Evolutionary conservation across 2,329 filamentous ascomycete species (phyloP), one percentile per base, ranked within the genome.

Genomic region (Pezicula carpinea): DNA sequence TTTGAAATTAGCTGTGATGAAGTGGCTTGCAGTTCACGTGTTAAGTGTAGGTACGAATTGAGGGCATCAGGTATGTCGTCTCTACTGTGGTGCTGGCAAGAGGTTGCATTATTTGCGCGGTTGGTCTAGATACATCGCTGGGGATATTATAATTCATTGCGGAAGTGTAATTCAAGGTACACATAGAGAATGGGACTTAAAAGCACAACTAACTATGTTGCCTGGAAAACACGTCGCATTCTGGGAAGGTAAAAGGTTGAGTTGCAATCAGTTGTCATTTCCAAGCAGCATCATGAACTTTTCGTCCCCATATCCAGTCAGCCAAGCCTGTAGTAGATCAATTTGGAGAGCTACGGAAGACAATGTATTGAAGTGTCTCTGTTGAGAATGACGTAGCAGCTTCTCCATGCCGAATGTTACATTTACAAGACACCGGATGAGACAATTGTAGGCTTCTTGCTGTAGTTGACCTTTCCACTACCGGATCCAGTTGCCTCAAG

Each of bases 401-500:
- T 42, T 13, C 17, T 29, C 14, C 39, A 29, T 41, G 26, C 10
- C 23, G 35, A 10, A 19, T 29, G n/a, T 41, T 38, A 36, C 26
- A 51, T 50, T 70, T 77, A 77, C 62, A 69, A 56, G 59, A 69
- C 64, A 60, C 81, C 81, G 58, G 65, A 70, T 53, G 72, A 64
- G 58, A 75, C 69, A 56, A 85, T 85, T 64, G 74, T 78, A 54
- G 81, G 76, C 64, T 74, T 74, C 66, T 76, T 76, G 63, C 54
- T 57, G 68, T 77, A 79, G 64, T 76, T 72, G 65, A 82, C 69
- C 50, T 70, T 66, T 51, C 82, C 82, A 62, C 65, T 74, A 55
- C 69, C 61, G 50, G 71, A 74, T 60, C 81, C 82, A 46, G 73
- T 76, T 45, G 76, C 77, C 75, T 85, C 82, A 35, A 85, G 64